Conservation (phyloP, 75 land plant species). For the Selaginella tamariscina region DNA sequence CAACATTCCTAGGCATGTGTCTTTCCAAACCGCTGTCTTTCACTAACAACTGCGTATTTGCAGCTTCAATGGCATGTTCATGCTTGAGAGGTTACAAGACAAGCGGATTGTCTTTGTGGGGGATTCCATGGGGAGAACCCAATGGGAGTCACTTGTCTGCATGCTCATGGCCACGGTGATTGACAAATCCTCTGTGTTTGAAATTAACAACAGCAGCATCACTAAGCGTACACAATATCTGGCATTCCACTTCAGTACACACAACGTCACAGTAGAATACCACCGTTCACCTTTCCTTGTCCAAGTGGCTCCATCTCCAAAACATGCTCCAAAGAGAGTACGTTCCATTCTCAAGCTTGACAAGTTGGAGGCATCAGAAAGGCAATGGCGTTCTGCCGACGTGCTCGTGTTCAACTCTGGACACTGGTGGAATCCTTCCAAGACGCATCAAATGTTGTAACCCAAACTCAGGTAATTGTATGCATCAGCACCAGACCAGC, state of each 20-base stretch:
- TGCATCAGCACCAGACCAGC: not conserved
- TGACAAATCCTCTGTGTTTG: slow-evolving; percentile 56
- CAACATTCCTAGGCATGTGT: slow-evolving; percentile 41
- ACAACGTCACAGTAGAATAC: slow-evolving; percentile 53
- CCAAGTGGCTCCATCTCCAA: slow-evolving; percentile 41
- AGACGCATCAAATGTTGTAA: slow-evolving; percentile 3
- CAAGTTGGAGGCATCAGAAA: not conserved
- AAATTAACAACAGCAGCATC: slow-evolving; percentile 52
- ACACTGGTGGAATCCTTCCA: slow-evolving; percentile 16
- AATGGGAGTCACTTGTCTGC: slow-evolving; percentile 91
- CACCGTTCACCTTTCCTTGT: slow-evolving; percentile 78
- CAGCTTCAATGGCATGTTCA: slow-evolving; percentile 32
- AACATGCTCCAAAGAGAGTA: slow-evolving; percentile 33
- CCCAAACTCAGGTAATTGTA: no score
- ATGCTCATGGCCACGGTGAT: slow-evolving; percentile 59
- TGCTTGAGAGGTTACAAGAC: slow-evolving; percentile 41
- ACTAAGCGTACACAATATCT: slow-evolving; percentile 50
- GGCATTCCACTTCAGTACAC: slow-evolving; percentile 42
- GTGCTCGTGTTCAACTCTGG: slow-evolving; percentile 17
- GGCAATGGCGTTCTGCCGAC: slow-evolving; percentile 11
- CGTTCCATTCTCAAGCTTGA: slow-evolving; percentile 9
- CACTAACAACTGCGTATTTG: not conserved
- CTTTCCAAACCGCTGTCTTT: not conserved
- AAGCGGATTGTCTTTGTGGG: slow-evolving; percentile 69
- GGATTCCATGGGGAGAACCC: slow-evolving; percentile 88